phyloP scores from a whole-genome alignment of 345 rosid species.

The Dipteronia sinensis region DNA sequence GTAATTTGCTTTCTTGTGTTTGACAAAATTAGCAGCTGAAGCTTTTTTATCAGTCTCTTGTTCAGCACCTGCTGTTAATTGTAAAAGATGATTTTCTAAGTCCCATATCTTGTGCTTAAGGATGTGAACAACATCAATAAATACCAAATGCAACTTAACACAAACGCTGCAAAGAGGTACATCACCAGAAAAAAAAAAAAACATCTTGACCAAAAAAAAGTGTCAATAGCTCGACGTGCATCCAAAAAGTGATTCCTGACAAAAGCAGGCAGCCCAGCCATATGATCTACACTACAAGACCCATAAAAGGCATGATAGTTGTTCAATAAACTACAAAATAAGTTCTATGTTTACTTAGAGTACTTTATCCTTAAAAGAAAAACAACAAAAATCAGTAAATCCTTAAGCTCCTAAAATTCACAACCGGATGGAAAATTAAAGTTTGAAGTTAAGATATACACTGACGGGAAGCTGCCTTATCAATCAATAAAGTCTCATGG shows the following conservation, averaged over 20 bases:
- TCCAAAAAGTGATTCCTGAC: background rate
- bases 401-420: slow-evolving; percentile 3
- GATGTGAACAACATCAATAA: background rate
- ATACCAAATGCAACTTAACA: background rate
- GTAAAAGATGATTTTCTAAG: slow-evolving; percentile 8
- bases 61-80: slow-evolving; percentile 56
- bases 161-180: background rate
- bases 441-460: background rate
- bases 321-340: background rate
- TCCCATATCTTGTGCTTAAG: background rate
- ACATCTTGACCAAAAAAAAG: background rate
- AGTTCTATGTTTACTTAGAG: background rate
- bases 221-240: background rate
- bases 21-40: slow-evolving; percentile 32
- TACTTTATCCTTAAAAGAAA: slow-evolving; percentile 1
- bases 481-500: slow-evolving; percentile 2
- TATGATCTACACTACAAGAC: background rate
- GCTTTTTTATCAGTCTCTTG: slow-evolving; percentile 31
- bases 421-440: background rate
- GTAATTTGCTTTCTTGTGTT: slow-evolving; percentile 40
- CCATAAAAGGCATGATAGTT: background rate
- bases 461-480: slow-evolving; percentile 1
- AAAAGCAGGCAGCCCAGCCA: background rate
- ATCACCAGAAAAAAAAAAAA: background rate
- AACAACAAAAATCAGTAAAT: background rate